A percentile compares a stretch with the other conserved stretches of the same genome.
These are phyloP conservation scores for Helicocarpus griseus DNA, from an alignment of 2,329 filamentous ascomycete species.

Conservation along the genomic window DNA sequence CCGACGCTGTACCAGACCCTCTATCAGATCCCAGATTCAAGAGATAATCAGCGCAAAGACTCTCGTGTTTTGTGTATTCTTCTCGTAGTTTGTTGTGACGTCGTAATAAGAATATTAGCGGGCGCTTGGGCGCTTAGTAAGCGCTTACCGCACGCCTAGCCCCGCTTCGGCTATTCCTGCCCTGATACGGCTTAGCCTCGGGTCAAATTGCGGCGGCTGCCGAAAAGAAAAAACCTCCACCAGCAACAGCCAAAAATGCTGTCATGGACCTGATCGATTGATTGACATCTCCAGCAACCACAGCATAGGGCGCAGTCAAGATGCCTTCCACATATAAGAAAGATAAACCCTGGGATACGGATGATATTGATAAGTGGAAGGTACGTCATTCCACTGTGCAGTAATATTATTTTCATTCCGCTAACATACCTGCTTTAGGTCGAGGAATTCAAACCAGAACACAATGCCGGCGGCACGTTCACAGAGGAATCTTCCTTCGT, in stretches of 20 bases:
- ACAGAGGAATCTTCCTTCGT: slow-evolving; percentile 85
- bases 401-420: neutral
- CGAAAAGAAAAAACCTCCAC: neutral
- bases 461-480: slow-evolving; percentile 80
- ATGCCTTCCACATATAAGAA: slow-evolving; percentile 87
- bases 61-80: neutral
- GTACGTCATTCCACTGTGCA: slow-evolving; percentile 27
- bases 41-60: no score
- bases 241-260: neutral
- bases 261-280: neutral
- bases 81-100: no score
- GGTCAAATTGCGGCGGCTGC: neutral
- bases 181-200: neutral
- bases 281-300: neutral
- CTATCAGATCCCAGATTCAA: no score
- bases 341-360: slow-evolving; percentile 91
- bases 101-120: neutral
- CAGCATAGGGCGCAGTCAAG: slow-evolving; percentile 3
- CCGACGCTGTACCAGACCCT: no score
- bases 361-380: slow-evolving; percentile 97
- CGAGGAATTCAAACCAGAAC: slow-evolving; percentile 72
- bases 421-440: slow-evolving; percentile 37
- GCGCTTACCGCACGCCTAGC: neutral
- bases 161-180: neutral
- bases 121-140: slow-evolving; percentile 5